Percentiles rank a stretch among this genome's conserved stretches.
Evolutionary conservation across 371 early-diverging fungal species (phyloP).

Genomic region (Capillidium rhysosporum): DNA sequence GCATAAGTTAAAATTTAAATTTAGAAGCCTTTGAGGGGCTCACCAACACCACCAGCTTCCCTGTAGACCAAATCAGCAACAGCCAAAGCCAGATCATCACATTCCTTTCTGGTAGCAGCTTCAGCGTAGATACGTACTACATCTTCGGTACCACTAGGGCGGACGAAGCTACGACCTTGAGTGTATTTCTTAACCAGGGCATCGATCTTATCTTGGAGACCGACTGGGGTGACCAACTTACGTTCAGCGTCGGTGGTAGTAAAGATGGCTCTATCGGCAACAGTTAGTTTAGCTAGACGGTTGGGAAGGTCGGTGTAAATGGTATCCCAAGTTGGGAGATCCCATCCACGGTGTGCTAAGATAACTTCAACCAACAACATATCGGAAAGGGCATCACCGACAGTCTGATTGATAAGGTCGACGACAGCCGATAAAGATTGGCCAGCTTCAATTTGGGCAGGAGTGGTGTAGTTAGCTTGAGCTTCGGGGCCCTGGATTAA

Average conservation of each 20-base stretch:
- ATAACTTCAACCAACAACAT: conserved; percentile 90
- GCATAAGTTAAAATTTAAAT: too few species aligned
- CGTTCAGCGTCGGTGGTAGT: conserved; percentile 92
- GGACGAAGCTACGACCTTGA: conserved; percentile 83
- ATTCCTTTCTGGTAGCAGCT: conserved; percentile 72
- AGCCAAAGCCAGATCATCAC: conserved; percentile 56
- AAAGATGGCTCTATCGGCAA: conserved; percentile 69
- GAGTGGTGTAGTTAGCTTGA: conserved; percentile 11
- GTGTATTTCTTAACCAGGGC: conserved; percentile 54
- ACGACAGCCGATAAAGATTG: conserved; percentile 56
- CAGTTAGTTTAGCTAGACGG: conserved; percentile 89
- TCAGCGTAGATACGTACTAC: conserved; percentile 97
- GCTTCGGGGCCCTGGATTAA: conserved; percentile 28
- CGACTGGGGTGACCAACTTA: conserved; percentile 65
- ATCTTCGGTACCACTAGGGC: conserved; percentile 99
- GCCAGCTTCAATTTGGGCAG: conserved; percentile 60
- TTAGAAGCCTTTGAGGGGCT: conserved; percentile 37
- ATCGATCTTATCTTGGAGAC: conserved; percentile 81
- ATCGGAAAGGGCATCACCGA: conserved; percentile 98
- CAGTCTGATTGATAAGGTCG: conserved; percentile 91
- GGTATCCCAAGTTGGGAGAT: conserved; percentile 70
- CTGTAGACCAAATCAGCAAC: conserved; percentile 77
- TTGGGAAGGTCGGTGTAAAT: conserved; percentile 89
- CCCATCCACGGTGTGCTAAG: conserved; percentile 59
- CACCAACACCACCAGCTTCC: conserved; percentile 79